Base-by-base conservation (phyloP, 2,329 filamentous ascomycete species). In the Penicillium sp. region DNA sequence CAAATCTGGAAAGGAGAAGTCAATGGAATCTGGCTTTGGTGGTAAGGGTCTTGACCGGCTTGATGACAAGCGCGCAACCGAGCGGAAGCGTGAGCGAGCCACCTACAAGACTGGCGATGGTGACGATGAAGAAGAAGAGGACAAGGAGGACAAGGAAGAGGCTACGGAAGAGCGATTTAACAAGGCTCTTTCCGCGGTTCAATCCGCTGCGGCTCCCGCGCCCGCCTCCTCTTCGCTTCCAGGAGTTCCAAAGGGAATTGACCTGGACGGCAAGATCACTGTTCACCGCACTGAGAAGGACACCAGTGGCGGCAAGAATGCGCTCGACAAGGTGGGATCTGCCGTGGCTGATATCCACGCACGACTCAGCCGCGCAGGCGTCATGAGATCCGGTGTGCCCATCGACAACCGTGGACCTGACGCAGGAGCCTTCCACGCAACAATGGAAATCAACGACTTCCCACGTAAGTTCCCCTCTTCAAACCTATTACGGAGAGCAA, bases 401-500 rank as follows among this genome's bases (percentile, higher is more conserved):
- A 95, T 97, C 70, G 94, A 99, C 78, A 99, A 99, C 78, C 97
- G 97, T 75, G 94, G 94, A 1, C 94, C 94, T 0, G 94, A 99
- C 73, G 94, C 94, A 3, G 94, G 94, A 48, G 92, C 92, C 0
- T 99, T 92, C 82, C 94, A 99, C 72, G 92, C 94, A 14, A 97
- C 93, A 4, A 81, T 99, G 57, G 94, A 97, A 75, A 99, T 99
- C 83, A 99, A 99, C 75, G 94, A 99, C 75, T 97, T 97, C 75
- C 94, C 94, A 32, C 94, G 78, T 81, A 77, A 75, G 78, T 76
- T 61, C 48, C 7, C 10, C 44, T 16, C 13, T 43, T 2, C 38
- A 31, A 13, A 44, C n/a, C 34, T 47, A 45, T 46, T 7, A 16
- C 31, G 39, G 5, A 34, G 31, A 47, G 11, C 39, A 11, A 38